phyloP scores from a whole-genome alignment of 2,329 filamentous ascomycete genomes.

The Venturia nashicola region DNA sequence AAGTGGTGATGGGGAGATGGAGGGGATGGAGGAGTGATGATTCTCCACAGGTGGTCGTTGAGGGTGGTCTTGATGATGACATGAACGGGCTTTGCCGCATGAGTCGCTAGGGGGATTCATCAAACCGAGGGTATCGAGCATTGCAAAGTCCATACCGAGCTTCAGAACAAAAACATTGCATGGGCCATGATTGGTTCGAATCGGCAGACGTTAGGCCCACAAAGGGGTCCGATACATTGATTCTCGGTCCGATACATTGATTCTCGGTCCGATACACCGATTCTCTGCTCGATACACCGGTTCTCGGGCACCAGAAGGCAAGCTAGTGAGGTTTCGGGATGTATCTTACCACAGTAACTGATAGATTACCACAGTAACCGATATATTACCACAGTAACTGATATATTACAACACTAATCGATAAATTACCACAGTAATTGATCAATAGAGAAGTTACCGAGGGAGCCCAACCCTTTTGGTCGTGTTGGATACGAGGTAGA shows the following conservation, averaged over 20 bases:
- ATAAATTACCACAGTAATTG: too few species aligned
- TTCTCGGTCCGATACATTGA: too few species aligned
- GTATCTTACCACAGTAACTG: too few species aligned
- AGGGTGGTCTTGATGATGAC: slow-evolving; percentile 1
- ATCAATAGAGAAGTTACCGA: not conserved
- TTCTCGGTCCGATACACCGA: too few species aligned
- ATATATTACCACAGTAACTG: too few species aligned
- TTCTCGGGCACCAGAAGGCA: not conserved
- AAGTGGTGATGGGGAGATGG: not conserved
- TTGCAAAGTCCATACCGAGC: not conserved
- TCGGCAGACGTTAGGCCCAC: not conserved
- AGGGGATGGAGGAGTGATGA: not conserved
- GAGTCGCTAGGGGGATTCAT: not conserved
- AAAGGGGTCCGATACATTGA: not conserved
- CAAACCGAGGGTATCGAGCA: not conserved
- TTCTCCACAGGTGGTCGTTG: not conserved
- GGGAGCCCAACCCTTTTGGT: not conserved
- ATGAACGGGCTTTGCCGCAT: not conserved
- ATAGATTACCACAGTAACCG: too few species aligned
- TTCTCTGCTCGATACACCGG: too few species aligned
- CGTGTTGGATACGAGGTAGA: not conserved
- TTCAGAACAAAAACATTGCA: not conserved
- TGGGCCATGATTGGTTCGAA: not conserved
- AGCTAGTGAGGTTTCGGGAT: not conserved
- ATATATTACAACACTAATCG: too few species aligned